A percentile compares a stretch with the other conserved stretches of the same genome.
These are phyloP conservation scores for Phytophthora podocarpi DNA, from an alignment of 352 stramenopile species.

Conservation along the genomic window DNA sequence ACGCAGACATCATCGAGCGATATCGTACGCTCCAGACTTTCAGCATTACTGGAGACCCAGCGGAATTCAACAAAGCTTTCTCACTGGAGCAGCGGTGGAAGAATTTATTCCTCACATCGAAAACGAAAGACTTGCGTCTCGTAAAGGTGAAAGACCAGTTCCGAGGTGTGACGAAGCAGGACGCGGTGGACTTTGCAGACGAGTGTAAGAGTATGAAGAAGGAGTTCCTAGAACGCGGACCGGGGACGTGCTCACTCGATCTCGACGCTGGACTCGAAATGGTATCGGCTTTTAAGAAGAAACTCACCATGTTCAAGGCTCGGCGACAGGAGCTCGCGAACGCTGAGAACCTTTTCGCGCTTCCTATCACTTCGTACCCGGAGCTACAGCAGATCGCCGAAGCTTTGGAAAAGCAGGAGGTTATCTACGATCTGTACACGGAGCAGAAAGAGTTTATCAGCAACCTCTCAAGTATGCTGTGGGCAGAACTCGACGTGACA, in stretches of 20 bases:
- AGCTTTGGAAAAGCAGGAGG: constrained; percentile 88
- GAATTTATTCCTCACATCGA: constrained; percentile 76
- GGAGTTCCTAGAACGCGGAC: constrained; percentile 87
- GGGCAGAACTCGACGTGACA: constrained; percentile 92
- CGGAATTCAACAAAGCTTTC: constrained; percentile 75
- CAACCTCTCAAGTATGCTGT: constrained; percentile 89
- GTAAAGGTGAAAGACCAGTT: constrained; percentile 96
- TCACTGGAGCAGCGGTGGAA: constrained; percentile 87
- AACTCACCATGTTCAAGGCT: constrained; percentile 75
- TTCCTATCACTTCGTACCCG: constrained; percentile 91
- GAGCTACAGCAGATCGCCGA: constrained; percentile 89
- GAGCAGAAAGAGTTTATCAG: constrained; percentile 95
- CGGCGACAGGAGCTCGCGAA: constrained; percentile 91
- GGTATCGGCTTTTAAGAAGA: constrained; percentile 85
- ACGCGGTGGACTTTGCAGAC: constrained; percentile 87
- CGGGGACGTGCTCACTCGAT: constrained; percentile 79
- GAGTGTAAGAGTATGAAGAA: constrained; percentile 89
- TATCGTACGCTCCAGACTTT: constrained; percentile 90
- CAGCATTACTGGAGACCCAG: constrained; percentile 70
- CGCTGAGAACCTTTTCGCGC: constrained; percentile 93
- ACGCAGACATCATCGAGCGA: constrained; percentile 92
- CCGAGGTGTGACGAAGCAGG: constrained; percentile 92
- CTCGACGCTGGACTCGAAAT: constrained; percentile 92
- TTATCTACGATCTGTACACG: constrained; percentile 92
- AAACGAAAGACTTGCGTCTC: constrained; percentile 94